Conservation (phyloP, 257 asterid genomes). For the Nicotiana paniculata region DNA sequence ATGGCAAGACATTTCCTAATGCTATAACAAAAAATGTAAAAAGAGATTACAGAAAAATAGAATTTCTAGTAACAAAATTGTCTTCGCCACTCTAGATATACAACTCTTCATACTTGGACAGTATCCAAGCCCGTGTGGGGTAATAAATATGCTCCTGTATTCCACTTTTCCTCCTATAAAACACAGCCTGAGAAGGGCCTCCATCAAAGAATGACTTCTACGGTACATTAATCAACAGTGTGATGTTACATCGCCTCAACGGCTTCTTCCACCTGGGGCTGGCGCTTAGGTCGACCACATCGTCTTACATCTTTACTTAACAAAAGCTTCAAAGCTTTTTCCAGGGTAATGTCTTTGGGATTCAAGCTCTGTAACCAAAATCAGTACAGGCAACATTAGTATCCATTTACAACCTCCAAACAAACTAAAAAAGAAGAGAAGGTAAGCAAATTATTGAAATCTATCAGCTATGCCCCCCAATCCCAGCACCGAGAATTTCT, state of each 20-base stretch:
- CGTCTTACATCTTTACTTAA: constrained; percentile 48
- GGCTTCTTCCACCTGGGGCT: constrained; percentile 25
- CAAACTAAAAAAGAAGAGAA: too few species aligned
- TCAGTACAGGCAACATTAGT: not conserved
- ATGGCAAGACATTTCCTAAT: not conserved
- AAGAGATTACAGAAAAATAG: not conserved
- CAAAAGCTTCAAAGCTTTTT: constrained; percentile 62
- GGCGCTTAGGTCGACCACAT: constrained; percentile 59
- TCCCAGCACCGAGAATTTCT: not conserved
- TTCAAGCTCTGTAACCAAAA: constrained; percentile 43
- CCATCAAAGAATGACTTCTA: constrained; percentile 4
- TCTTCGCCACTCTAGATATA: not conserved
- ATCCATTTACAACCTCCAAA: not conserved
- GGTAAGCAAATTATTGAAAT: not conserved
- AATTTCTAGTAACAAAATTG: constrained; percentile 1
- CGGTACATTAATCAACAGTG: not conserved
- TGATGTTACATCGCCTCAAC: constrained; percentile 22
- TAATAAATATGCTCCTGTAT: not conserved
- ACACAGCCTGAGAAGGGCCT: constrained; percentile 6
- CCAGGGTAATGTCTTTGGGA: constrained; percentile 50
- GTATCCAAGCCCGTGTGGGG: not conserved
- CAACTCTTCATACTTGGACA: not conserved
- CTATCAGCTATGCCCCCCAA: not conserved
- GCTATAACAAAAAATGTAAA: not conserved
- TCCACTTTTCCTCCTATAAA: constrained; percentile 2